These are phyloP conservation scores for Lyophyllum atratum DNA, from an alignment of 768 basidiomycete species.

Conservation along the genomic window DNA sequence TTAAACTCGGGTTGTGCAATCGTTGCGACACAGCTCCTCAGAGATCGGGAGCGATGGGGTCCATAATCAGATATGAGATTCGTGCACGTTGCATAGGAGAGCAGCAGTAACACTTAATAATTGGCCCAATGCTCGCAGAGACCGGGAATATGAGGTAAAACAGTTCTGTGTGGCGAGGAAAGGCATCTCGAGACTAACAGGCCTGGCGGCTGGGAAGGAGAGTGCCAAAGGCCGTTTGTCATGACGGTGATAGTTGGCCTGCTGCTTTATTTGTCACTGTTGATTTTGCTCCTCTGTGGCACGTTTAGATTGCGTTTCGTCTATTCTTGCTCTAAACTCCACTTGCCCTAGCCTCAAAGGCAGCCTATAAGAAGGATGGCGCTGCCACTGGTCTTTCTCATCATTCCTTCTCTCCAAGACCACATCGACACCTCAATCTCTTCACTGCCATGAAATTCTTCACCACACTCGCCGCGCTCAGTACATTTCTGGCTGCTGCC, in stretches of 20 bases:
- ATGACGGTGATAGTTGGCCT: background rate
- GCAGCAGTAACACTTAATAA: too few relatives aligned
- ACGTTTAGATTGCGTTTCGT: constrained; percentile 6
- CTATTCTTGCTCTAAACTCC: constrained; percentile 6
- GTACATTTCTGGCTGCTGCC: constrained; percentile 30
- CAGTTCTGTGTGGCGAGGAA: too few relatives aligned
- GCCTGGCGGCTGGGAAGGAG: too few relatives aligned
- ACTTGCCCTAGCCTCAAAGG: background rate
- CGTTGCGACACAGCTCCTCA: too few relatives aligned
- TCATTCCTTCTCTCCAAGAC: background rate
- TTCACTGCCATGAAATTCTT: constrained; percentile 1
- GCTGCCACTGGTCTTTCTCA: background rate
- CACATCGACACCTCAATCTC: background rate
- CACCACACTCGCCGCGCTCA: background rate
- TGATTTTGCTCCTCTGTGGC: background rate
- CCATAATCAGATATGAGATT: too few relatives aligned
- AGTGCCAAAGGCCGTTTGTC: too few relatives aligned
- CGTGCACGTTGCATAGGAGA: too few relatives aligned
- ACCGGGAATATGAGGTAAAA: too few relatives aligned
- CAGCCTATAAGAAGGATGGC: background rate
- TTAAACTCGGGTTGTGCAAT: too few relatives aligned
- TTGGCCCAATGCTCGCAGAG: too few relatives aligned
- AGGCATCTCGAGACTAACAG: too few relatives aligned
- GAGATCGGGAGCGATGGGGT: too few relatives aligned
- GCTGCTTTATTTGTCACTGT: background rate